These are phyloP conservation scores for Verticillium longisporum DNA, from an alignment of 2,329 filamentous ascomycete genomes.

Conservation along the genomic window DNA sequence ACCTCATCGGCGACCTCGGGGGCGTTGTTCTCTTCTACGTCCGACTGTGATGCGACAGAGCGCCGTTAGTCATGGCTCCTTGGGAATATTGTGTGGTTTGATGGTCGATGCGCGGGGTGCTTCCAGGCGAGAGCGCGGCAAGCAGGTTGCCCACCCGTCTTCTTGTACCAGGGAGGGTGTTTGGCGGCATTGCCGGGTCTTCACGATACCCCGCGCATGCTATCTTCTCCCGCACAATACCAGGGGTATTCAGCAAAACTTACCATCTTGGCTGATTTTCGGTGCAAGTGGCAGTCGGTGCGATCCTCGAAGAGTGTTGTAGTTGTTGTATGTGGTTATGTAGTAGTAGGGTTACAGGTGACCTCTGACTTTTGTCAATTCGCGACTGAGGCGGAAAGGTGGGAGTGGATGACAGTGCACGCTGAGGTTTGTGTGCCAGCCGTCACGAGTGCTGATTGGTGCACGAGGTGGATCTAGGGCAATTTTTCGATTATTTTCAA, in stretches of 20 bases:
- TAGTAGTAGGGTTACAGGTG: neutral
- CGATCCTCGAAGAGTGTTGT: conserved; percentile 59
- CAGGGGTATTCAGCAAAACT: conserved; percentile 22
- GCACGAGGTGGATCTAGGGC: conserved; percentile 23
- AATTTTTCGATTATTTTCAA: conserved; percentile 28
- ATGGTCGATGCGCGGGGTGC: neutral
- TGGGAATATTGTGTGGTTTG: neutral
- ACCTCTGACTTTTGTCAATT: neutral
- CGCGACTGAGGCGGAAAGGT: neutral
- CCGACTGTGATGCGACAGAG: conserved; percentile 59
- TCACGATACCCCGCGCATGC: neutral
- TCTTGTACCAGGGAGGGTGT: neutral
- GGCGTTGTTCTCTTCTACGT: conserved; percentile 98
- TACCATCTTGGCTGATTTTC: conserved; percentile 54
- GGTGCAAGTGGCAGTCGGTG: conserved; percentile 46
- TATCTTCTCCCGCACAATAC: neutral
- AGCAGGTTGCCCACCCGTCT: neutral
- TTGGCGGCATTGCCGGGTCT: neutral
- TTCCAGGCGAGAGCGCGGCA: neutral
- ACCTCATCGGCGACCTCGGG: conserved; percentile 83
- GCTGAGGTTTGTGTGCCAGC: conserved; percentile 2
- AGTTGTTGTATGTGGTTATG: neutral
- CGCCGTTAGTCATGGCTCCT: neutral
- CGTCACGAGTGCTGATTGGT: conserved; percentile 6
- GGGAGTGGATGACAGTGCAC: neutral